Evolutionary conservation across 108 stramenopile species (phyloP).

Genomic region (Craspedostauros australis): DNA sequence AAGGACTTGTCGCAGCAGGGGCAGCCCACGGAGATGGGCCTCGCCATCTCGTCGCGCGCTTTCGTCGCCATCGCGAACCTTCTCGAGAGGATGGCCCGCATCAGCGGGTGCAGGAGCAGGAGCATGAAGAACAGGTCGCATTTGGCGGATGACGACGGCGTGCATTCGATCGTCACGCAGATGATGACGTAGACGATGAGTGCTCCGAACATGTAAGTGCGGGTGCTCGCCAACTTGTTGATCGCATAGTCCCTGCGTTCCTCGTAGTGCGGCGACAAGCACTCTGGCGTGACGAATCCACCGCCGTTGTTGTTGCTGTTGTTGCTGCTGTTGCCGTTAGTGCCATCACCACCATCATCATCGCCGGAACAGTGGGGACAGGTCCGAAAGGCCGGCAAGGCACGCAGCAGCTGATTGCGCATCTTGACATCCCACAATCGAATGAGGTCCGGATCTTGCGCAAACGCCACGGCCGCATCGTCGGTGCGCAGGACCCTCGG

Average conservation of each 20-base stretch:
- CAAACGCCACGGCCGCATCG: constrained; percentile 52
- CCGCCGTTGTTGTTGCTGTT: constrained; percentile 25
- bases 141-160: constrained; percentile 6
- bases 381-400: constrained; percentile 46
- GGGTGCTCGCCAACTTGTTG: constrained; percentile 8
- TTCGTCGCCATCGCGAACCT: constrained; percentile 1
- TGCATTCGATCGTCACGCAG: constrained; percentile 7
- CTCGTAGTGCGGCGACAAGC: constrained; percentile 42
- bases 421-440: constrained; percentile 44
- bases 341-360: neutral
- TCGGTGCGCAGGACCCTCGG: constrained; percentile 35
- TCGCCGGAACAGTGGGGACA: constrained; percentile 51
- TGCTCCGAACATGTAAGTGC: neutral
- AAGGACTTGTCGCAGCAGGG: constrained; percentile 53
- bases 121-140: constrained; percentile 18
- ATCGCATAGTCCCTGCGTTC: constrained; percentile 38
- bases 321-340: neutral
- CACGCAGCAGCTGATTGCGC: constrained; percentile 44
- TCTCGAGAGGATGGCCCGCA: neutral
- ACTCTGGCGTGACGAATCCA: constrained; percentile 61
- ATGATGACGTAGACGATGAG: constrained; percentile 9
- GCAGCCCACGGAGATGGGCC: constrained; percentile 50
- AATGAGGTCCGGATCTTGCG: constrained; percentile 14
- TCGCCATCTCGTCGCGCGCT: constrained; percentile 30
- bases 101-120: neutral